Evolutionary conservation across 2,329 filamentous ascomycete genomes (phyloP), one percentile per base, ranked within the genome.

Genomic region (Aspergillus sp.): DNA sequence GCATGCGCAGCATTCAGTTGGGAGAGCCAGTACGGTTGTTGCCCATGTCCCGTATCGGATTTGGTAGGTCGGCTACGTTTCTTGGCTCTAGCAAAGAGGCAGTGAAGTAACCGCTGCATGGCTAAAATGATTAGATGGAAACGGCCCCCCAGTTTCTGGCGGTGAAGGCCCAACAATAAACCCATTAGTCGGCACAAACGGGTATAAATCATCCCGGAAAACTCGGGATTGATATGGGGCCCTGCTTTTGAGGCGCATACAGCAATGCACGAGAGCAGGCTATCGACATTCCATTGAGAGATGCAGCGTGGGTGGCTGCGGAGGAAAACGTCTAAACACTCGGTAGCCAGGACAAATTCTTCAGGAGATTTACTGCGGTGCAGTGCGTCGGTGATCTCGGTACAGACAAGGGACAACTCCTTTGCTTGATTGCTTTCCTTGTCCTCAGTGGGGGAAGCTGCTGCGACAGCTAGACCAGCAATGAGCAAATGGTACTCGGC

Each of bases 121-220:
- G 82, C 73, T 0, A 79, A 77, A 6, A 86, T 71, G 15, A 88
- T 71, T 11, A 88, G 74, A 64, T 88, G 84, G 71, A 83, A 83
- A 23, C 86, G 83, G 7, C 84, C 84, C 37, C 82, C 81, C 9
- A 88, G 74, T 43, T 84, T 82, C 15, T 80, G 75, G 21, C 85
- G 81, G 64, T 87, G 81, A 12, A 86, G 76, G n/a, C 80, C 75
- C 7, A 88, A 71, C 7, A 87, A 70, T 0, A 79, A 70, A 8
- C 80, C 80, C 55, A 82, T 73, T 9, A 85, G 74, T 37, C 79
- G 73, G 67, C 84, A 86, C 9, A 86, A 72, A 43, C 82, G 80
- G 5, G 77, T 74, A 71, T 79, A 86, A 46, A 86, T 75, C 2
- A 75, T 70, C 1, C 75, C 67, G 7, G 75, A 68, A 49, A 66